Conservation (phyloP, 257 asterid genomes). For the Solanum pimpinellifolium region DNA sequence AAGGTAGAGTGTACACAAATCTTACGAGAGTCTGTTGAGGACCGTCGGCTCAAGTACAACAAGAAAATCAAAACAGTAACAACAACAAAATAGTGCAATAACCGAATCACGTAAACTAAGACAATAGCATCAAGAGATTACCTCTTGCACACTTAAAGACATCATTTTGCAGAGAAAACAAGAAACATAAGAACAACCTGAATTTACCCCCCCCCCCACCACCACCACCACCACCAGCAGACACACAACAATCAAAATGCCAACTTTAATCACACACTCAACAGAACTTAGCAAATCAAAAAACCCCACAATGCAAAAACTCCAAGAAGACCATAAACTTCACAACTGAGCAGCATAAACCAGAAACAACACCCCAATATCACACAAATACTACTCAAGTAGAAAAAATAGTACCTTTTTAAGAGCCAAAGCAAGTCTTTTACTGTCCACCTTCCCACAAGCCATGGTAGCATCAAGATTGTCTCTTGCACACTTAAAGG, state of each 20-base stretch:
- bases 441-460: conserved; percentile 53
- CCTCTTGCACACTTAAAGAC: conserved; percentile 43
- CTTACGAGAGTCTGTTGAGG: neutral
- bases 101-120: neutral
- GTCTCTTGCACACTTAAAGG: conserved; percentile 42
- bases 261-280: neutral
- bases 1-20: neutral
- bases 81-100: neutral
- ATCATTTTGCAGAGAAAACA: conserved; percentile 35
- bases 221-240: neutral
- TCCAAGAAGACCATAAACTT: neutral
- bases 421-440: conserved; percentile 67
- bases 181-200: neutral
- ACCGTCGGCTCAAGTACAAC: neutral
- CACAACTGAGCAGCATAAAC: neutral
- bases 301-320: neutral
- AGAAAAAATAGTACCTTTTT: conserved; percentile 44
- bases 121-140: neutral
- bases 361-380: neutral
- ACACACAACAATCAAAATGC: neutral
- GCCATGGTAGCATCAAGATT: conserved; percentile 54
- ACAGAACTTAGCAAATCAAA: neutral
- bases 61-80: neutral
- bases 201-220: neutral
- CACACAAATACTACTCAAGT: neutral